Conservation (phyloP, 176 grass and related monocot species). For the Oryza glaberrima region DNA sequence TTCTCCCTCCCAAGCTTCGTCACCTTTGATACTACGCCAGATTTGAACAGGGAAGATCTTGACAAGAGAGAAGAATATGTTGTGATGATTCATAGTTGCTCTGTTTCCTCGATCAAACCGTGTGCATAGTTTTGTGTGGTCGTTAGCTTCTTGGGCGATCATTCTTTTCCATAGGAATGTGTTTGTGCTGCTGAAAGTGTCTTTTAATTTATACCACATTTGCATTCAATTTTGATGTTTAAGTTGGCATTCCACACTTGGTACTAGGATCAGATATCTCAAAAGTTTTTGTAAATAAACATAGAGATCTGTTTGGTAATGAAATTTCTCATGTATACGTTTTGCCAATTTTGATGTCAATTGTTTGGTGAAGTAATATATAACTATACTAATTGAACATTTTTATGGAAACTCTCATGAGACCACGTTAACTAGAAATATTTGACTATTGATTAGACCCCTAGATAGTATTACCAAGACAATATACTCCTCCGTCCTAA, state of each 20-base stretch:
- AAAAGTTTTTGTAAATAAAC: background rate
- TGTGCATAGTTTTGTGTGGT: background rate
- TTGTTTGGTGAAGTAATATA: background rate
- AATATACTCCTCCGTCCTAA: too few relatives aligned
- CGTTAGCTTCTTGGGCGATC: background rate
- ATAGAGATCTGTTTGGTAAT: background rate
- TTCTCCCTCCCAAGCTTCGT: background rate
- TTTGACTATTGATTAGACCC: too few relatives aligned
- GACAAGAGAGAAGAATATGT: background rate
- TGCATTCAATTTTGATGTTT: background rate
- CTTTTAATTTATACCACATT: background rate
- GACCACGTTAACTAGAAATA: too few relatives aligned
- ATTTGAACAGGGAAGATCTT: slow-evolving; percentile 8
- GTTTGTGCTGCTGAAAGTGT: background rate
- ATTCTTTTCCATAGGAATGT: background rate
- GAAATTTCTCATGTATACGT: background rate
- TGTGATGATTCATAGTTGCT: background rate
- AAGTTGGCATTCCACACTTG: background rate
- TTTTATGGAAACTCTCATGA: too few relatives aligned
- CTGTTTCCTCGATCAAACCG: background rate
- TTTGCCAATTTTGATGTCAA: background rate
- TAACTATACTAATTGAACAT: too few relatives aligned
- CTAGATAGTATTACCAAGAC: too few relatives aligned
- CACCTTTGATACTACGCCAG: background rate
- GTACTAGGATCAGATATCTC: background rate